Percentiles rank a stretch among this genome's conserved stretches.
phyloP scores from a whole-genome alignment of 441 rosid species.

The Flueggea neowawraea region DNA sequence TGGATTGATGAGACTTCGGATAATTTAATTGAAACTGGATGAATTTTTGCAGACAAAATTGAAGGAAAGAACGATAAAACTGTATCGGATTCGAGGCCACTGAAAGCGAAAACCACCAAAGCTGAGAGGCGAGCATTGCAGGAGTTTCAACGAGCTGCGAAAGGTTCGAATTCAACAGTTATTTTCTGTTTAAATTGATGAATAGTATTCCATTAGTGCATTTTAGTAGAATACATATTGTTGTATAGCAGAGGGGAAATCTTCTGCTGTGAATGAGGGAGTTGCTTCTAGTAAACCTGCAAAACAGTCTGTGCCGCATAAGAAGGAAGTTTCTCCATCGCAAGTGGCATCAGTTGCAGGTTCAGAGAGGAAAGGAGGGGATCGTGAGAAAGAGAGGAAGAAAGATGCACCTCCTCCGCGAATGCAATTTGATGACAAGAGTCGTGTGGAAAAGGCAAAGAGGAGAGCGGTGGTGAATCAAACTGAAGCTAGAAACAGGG shows the following conservation, averaged over 20 bases:
- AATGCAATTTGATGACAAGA: slow-evolving; percentile 89
- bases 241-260: slow-evolving; percentile 15
- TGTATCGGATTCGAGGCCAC: slow-evolving; percentile 35
- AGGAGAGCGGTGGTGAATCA: slow-evolving; percentile 78
- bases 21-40: background rate
- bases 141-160: slow-evolving; percentile 84
- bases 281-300: slow-evolving; percentile 39
- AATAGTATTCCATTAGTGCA: background rate
- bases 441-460: slow-evolving; percentile 88
- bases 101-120: slow-evolving; percentile 67
- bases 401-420: slow-evolving; percentile 85
- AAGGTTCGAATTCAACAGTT: slow-evolving; percentile 43
- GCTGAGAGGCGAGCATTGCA: slow-evolving; percentile 90
- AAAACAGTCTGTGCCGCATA: slow-evolving; percentile 50
- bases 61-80: slow-evolving; percentile 35
- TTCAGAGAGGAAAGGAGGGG: slow-evolving; percentile 60
- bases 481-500: slow-evolving; percentile 85
- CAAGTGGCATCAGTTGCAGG: slow-evolving; percentile 41
- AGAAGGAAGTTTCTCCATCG: slow-evolving; percentile 50
- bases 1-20: background rate
- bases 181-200: background rate
- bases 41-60: slow-evolving; percentile 37
- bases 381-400: slow-evolving; percentile 74
- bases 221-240: background rate
- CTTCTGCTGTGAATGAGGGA: slow-evolving; percentile 33